Conservation (phyloP, 164 flowering plant species). For the Hamamelis virginiana region DNA sequence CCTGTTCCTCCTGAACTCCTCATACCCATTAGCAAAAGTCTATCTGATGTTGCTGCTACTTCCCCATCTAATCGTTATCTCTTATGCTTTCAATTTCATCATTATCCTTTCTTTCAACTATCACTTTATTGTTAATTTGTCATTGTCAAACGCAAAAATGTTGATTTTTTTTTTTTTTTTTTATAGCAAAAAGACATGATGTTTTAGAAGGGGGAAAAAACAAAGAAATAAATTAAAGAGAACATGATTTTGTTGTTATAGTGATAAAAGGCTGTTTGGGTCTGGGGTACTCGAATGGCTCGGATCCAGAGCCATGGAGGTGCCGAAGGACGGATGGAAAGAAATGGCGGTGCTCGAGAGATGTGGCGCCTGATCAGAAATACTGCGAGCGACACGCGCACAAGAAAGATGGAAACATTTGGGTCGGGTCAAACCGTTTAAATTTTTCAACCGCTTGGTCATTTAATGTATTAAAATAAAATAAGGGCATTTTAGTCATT, state of each 20-base stretch:
- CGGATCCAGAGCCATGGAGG: conserved; percentile 76
- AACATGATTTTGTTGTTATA: background rate
- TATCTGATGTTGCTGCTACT: conserved; percentile 10
- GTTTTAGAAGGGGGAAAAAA: no score
- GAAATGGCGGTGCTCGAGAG: conserved; percentile 88
- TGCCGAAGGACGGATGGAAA: conserved; percentile 86
- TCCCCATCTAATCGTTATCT: conserved; percentile 26
- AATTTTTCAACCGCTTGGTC: no score
- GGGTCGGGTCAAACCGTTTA: no score
- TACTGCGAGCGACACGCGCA: conserved; percentile 88
- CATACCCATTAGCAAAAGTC: conserved; percentile 29
- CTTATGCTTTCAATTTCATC: background rate
- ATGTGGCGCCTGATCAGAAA: conserved; percentile 73
- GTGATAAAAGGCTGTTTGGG: conserved; percentile 23
- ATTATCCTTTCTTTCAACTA: no score
- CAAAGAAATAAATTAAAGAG: no score
- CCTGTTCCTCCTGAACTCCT: conserved; percentile 71
- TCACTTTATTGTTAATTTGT: background rate
- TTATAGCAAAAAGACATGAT: no score
- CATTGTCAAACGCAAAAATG: background rate
- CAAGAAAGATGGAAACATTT: no score
- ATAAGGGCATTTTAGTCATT: no score
- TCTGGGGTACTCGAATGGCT: conserved; percentile 29
- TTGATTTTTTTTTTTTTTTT: no score
- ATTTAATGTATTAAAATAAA: no score